Percentiles rank a stretch among this genome's conserved stretches.
Conservation (phyloP, 805 yeast genomes). For the Lipomyces lipofer region DNA sequence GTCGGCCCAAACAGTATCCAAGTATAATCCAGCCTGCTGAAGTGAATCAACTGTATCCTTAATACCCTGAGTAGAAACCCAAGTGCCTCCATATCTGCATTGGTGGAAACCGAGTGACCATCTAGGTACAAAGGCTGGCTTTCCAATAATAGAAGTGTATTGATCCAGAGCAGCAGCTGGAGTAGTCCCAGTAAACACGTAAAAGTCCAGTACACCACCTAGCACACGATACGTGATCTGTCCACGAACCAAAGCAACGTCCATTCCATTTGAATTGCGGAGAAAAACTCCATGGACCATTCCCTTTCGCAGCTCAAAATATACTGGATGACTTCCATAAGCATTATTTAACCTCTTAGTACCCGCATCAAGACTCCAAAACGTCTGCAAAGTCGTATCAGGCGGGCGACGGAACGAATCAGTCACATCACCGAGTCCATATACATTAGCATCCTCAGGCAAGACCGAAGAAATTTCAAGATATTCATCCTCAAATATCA, state of each 20-base stretch:
- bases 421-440: conserved; percentile 1
- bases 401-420: conserved; percentile 1
- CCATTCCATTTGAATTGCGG: conserved; percentile 40
- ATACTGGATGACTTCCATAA: conserved; percentile 42
- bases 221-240: conserved; percentile 39
- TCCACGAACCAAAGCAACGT: conserved; percentile 37
- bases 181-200: conserved; percentile 38
- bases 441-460: background rate
- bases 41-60: conserved; percentile 56
- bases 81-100: conserved; percentile 85
- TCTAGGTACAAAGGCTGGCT: conserved; percentile 59
- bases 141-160: conserved; percentile 64
- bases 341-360: conserved; percentile 37
- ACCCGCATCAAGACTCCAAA: conserved; percentile 37
- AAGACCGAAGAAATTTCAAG: background rate
- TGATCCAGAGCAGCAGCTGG: conserved; percentile 53
- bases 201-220: conserved; percentile 39
- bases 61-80: conserved; percentile 60
- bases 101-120: conserved; percentile 80
- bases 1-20: conserved; percentile 81
- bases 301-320: conserved; percentile 37
- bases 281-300: conserved; percentile 39
- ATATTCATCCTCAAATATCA: background rate
- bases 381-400: conserved; percentile 27
- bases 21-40: conserved; percentile 66